Conservation (phyloP, 495 filamentous ascomycete species). For the Cercophora newfieldiana region DNA sequence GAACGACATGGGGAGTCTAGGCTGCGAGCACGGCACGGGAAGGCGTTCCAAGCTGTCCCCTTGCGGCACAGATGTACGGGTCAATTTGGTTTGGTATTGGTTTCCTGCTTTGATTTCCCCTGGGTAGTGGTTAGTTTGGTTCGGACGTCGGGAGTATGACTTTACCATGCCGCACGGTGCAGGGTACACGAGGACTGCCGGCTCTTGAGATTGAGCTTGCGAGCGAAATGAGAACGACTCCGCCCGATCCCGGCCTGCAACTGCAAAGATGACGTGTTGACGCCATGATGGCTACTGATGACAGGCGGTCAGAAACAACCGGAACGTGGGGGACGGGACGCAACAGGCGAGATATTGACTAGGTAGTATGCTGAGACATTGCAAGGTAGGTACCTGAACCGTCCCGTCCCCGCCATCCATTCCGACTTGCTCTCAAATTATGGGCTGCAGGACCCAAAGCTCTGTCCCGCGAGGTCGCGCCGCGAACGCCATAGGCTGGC, state of each 20-base stretch:
- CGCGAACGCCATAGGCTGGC: constrained; percentile 2
- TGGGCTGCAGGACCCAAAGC: background rate
- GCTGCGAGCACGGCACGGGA: constrained; percentile 17
- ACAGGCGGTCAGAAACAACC: background rate
- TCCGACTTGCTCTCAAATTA: constrained; percentile 1
- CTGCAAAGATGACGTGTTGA: constrained; percentile 11
- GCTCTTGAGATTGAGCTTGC: background rate
- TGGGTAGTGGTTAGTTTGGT: background rate
- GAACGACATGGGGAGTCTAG: constrained; percentile 22
- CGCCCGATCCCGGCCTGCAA: constrained; percentile 3
- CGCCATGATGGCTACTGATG: background rate
- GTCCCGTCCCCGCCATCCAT: constrained; percentile 13
- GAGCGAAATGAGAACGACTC: background rate
- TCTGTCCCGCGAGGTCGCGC: background rate
- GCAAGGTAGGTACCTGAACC: background rate
- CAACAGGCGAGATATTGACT: background rate
- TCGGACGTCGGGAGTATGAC: constrained; percentile 6
- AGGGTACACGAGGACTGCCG: background rate
- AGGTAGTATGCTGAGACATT: constrained; percentile 1
- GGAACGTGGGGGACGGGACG: background rate
- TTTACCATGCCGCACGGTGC: background rate
- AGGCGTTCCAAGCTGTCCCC: constrained; percentile 21
- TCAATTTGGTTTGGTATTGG: constrained; percentile 2
- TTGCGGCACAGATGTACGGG: constrained; percentile 23
- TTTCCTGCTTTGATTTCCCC: background rate